Evolutionary conservation across 805 yeast species (phyloP).

Genomic region (Peterozyma toletana): DNA sequence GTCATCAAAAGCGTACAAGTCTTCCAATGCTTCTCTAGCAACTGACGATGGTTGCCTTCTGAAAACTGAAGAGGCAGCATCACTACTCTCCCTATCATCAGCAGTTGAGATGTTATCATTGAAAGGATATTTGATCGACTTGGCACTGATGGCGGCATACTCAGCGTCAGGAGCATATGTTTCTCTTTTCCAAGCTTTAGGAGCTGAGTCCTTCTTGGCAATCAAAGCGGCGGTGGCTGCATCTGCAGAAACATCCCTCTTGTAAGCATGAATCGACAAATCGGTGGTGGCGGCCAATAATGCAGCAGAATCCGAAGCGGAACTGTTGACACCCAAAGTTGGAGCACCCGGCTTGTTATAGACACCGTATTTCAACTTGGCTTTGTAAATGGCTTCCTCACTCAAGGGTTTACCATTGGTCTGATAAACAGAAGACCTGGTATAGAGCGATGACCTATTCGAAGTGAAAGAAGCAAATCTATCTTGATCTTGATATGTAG

Average conservation of each 20-base stretch:
- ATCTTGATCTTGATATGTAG: conserved; percentile 3
- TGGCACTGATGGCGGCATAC: conserved; percentile 33
- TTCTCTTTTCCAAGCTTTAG: conserved; percentile 41
- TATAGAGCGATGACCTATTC: conserved; percentile 6
- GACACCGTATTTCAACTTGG: conserved; percentile 63
- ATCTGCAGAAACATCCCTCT: conserved; percentile 49
- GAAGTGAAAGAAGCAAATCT: conserved; percentile 6
- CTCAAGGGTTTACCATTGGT: conserved; percentile 65
- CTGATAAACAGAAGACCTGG: conserved; percentile 47
- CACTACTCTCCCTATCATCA: conserved; percentile 22
- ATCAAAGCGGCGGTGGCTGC: conserved; percentile 61
- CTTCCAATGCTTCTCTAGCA: conserved; percentile 31
- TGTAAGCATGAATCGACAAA: conserved; percentile 57
- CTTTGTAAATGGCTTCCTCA: conserved; percentile 68
- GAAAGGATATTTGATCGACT: conserved; percentile 23
- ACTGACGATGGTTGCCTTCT: conserved; percentile 17
- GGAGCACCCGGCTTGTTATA: conserved; percentile 44
- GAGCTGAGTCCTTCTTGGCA: conserved; percentile 38
- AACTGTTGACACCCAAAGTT: conserved; percentile 55
- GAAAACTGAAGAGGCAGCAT: conserved; percentile 36
- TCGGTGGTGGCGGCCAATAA: conserved; percentile 64
- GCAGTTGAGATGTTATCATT: conserved; percentile 11
- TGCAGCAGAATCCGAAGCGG: conserved; percentile 74
- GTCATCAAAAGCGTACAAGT: conserved; percentile 34
- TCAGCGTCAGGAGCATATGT: conserved; percentile 38